A percentile compares a stretch with the other conserved stretches of the same genome.
These are phyloP conservation scores for Pyricularia sp. DNA, from an alignment of 2,329 filamentous ascomycete genomes.

Conservation along the genomic window DNA sequence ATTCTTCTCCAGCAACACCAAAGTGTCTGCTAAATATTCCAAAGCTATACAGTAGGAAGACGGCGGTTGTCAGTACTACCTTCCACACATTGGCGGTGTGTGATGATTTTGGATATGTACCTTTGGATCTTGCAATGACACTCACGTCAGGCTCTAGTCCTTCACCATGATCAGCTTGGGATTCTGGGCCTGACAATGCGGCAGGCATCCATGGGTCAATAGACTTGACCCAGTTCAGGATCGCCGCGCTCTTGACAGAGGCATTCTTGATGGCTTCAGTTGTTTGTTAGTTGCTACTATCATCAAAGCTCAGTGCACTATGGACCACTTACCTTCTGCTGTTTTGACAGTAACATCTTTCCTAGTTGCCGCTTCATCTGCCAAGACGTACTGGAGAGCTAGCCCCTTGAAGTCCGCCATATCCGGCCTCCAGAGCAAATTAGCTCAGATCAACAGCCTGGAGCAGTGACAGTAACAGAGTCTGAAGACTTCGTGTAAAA, in stretches of 20 bases:
- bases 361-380: conserved; percentile 12
- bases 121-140: conserved; percentile 44
- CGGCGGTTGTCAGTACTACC: not conserved
- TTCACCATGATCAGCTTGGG: conserved; percentile 6
- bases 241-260: conserved; percentile 12
- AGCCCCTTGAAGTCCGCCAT: conserved; percentile 16
- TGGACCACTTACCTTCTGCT: conserved; percentile 9
- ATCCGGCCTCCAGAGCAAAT: not conserved
- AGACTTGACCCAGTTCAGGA: conserved; percentile 15
- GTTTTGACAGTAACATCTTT: conserved; percentile 10
- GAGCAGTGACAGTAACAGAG: not conserved
- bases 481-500: not conserved
- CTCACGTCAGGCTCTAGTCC: conserved; percentile 27
- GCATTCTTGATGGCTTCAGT: conserved; percentile 12
- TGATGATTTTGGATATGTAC: conserved; percentile 16
- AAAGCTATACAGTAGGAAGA: conserved; percentile 27
- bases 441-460: not conserved
- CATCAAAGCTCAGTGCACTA: not conserved
- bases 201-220: conserved; percentile 26
- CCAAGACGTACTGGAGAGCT: conserved; percentile 16
- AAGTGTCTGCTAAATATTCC: conserved; percentile 45
- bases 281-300: not conserved
- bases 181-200: conserved; percentile 3
- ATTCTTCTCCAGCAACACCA: conserved; percentile 35
- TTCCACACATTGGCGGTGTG: not conserved